Evolutionary conservation across 345 rosid species (phyloP).

Genomic region (Citrus reticulata): DNA sequence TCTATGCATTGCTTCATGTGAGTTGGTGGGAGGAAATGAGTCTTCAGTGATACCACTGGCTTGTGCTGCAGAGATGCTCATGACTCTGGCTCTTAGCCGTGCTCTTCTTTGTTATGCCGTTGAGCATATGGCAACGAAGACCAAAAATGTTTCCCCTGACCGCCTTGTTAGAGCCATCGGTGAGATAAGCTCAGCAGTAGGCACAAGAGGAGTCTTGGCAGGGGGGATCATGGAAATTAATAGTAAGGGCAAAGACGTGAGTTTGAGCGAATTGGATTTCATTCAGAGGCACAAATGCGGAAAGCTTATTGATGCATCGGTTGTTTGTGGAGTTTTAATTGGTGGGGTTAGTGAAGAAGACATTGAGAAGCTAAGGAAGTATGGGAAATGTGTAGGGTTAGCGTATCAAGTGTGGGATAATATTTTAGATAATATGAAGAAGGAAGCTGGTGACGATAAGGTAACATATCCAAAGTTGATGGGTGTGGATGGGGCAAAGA

Average conservation of each 20-base stretch:
- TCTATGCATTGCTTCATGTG: slow-evolving; percentile 59
- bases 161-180: slow-evolving; percentile 36
- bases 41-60: slow-evolving; percentile 44
- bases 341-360: slow-evolving; percentile 26
- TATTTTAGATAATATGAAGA: slow-evolving; percentile 24
- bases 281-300: slow-evolving; percentile 36
- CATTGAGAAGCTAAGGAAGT: slow-evolving; percentile 26
- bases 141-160: neutral
- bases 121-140: neutral
- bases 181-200: slow-evolving; percentile 44
- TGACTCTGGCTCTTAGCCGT: slow-evolving; percentile 52
- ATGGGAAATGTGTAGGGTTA: slow-evolving; percentile 27
- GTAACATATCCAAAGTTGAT: slow-evolving; percentile 30
- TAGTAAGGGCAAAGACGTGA: slow-evolving; percentile 38
- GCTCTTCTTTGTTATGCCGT: slow-evolving; percentile 33
- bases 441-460: slow-evolving; percentile 24
- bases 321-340: slow-evolving; percentile 28
- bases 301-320: slow-evolving; percentile 30
- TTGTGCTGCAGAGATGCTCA: slow-evolving; percentile 68
- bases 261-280: slow-evolving; percentile 25
- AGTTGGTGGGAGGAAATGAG: slow-evolving; percentile 52
- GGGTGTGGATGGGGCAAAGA: slow-evolving; percentile 31
- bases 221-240: slow-evolving; percentile 48
- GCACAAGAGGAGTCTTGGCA: slow-evolving; percentile 46
- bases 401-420: slow-evolving; percentile 35